Percentiles rank a stretch among this genome's conserved stretches.
phyloP scores from a whole-genome alignment of 2,329 filamentous ascomycete genomes.

The Hymenoscyphus fraxineus region DNA sequence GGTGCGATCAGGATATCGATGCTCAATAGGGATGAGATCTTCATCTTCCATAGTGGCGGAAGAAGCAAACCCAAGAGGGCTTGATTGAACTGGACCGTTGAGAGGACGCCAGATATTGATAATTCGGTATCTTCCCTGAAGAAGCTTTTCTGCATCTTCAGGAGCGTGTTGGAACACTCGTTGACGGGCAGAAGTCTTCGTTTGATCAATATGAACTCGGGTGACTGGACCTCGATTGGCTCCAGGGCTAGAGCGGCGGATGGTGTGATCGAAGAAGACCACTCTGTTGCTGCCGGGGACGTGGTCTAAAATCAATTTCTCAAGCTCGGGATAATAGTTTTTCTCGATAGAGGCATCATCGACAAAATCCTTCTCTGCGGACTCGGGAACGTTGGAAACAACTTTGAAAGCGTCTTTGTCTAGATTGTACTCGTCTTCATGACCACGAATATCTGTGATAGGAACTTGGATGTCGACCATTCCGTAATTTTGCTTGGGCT shows the following conservation, averaged over 20 bases:
- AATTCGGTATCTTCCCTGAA: constrained; percentile 70
- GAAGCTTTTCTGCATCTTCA: constrained; percentile 62
- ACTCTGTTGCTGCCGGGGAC: constrained; percentile 65
- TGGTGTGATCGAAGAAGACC: constrained; percentile 82
- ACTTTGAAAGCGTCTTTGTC: constrained; percentile 74
- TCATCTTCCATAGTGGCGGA: constrained; percentile 29
- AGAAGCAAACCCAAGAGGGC: constrained; percentile 33
- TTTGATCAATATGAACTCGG: constrained; percentile 81
- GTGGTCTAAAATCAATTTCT: constrained; percentile 62
- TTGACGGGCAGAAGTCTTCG: constrained; percentile 57
- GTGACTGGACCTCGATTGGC: constrained; percentile 66
- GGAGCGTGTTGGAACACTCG: constrained; percentile 66
- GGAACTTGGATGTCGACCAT: constrained; percentile 30
- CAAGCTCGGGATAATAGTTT: constrained; percentile 83
- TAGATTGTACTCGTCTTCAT: constrained; percentile 61
- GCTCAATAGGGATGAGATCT: constrained; percentile 34
- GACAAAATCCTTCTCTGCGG: constrained; percentile 56
- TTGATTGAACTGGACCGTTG: constrained; percentile 33
- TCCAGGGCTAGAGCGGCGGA: constrained; percentile 61
- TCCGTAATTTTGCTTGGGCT: constrained; percentile 32
- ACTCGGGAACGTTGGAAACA: constrained; percentile 53
- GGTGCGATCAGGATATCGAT: constrained; percentile 33
- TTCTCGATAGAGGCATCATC: constrained; percentile 65
- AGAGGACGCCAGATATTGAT: constrained; percentile 72
- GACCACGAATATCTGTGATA: constrained; percentile 71